Evolutionary conservation across 768 basidiomycete genomes (phyloP).

Genomic region (Rhizopogon rudus): DNA sequence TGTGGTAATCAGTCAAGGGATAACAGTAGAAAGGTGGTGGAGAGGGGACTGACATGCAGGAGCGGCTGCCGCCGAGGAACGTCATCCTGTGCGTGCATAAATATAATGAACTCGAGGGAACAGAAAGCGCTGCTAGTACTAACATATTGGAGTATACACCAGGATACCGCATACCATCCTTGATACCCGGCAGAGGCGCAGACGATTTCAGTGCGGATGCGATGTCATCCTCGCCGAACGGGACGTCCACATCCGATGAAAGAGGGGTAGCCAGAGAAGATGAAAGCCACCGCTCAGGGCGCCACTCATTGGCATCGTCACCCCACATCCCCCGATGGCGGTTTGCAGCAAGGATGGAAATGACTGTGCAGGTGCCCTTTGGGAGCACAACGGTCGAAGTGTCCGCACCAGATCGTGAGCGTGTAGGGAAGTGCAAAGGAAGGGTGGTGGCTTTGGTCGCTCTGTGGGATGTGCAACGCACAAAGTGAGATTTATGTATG

Average conservation of each 20-base stretch:
- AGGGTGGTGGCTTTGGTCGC: conserved; percentile 31
- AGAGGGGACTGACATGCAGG: conserved; percentile 29
- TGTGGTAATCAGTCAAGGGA: background rate
- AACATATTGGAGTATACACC: conserved; percentile 41
- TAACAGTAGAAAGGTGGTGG: background rate
- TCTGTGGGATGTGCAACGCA: conserved; percentile 17
- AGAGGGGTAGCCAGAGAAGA: conserved; percentile 30
- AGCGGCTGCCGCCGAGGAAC: conserved; percentile 28
- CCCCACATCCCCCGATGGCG: conserved; percentile 41
- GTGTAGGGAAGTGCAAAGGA: conserved; percentile 35
- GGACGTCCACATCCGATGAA: background rate
- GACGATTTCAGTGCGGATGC: background rate
- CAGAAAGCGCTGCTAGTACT: conserved; percentile 4
- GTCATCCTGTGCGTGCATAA: conserved; percentile 27
- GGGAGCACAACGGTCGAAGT: conserved; percentile 11
- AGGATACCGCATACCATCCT: conserved; percentile 28
- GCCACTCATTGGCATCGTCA: conserved; percentile 41
- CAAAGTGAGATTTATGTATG: background rate
- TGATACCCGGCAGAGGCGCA: background rate
- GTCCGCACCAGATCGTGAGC: conserved; percentile 29
- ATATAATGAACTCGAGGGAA: background rate
- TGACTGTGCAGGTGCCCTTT: conserved; percentile 30
- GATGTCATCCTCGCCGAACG: conserved; percentile 16
- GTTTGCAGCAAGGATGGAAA: conserved; percentile 35
- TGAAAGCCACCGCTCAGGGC: conserved; percentile 44